phyloP scores from a whole-genome alignment of 805 yeast species.

The Clavispora phyllophila region DNA sequence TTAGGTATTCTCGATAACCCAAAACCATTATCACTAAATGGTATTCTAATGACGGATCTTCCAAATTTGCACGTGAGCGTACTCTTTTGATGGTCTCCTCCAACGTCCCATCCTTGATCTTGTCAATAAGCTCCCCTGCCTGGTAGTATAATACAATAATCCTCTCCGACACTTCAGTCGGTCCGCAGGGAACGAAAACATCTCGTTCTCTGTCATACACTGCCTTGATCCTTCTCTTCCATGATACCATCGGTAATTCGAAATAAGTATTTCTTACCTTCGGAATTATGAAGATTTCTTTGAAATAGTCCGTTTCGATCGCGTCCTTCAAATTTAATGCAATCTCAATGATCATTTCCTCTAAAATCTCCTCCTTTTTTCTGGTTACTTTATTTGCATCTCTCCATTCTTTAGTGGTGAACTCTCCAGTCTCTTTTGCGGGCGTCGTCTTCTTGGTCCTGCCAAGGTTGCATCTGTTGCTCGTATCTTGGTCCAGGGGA shows the following conservation, averaged over 20 bases:
- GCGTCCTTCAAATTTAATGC: conserved; percentile 22
- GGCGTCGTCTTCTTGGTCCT: background rate
- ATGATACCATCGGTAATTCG: conserved; percentile 42
- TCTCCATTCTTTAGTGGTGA: conserved; percentile 23
- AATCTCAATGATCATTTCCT: conserved; percentile 45
- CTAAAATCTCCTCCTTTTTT: conserved; percentile 45
- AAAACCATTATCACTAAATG: conserved; percentile 41
- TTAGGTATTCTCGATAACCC: conserved; percentile 44
- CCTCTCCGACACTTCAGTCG: conserved; percentile 39
- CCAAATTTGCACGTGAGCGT: conserved; percentile 4
- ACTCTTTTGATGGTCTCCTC: conserved; percentile 7
- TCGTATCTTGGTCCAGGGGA: background rate
- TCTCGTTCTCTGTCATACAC: conserved; percentile 45
- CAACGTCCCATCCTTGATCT: conserved; percentile 9
- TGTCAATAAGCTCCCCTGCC: conserved; percentile 39
- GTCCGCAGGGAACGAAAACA: conserved; percentile 49
- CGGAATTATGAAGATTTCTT: conserved; percentile 16
- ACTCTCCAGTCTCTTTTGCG: conserved; percentile 3
- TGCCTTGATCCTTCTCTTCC: conserved; percentile 48
- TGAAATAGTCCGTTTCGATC: conserved; percentile 22
- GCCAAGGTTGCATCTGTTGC: conserved; percentile 2
- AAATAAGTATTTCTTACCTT: conserved; percentile 18
- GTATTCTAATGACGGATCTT: conserved; percentile 20
- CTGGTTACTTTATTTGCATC: conserved; percentile 34
- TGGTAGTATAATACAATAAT: conserved; percentile 41